Evolutionary conservation across 2,329 filamentous ascomycete genomes (phyloP), one percentile per base, ranked within the genome.

Genomic region (Trichoderma hamatum): DNA sequence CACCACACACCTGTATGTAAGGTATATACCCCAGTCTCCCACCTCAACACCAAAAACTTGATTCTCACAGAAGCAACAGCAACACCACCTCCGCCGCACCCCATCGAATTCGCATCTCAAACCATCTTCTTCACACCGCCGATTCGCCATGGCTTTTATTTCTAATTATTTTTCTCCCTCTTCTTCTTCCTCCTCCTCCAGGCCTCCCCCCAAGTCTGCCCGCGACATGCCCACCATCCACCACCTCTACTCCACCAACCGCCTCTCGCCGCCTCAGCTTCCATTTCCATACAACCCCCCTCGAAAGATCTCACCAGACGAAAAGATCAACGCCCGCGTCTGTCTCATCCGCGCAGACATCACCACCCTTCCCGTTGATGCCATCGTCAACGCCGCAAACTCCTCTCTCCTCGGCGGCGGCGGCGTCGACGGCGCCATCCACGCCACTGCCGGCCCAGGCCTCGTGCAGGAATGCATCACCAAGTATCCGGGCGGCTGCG

Each of bases 341-440:
- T 88, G 87, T 56, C 82, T 95, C 46, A 84, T 93, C 72, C 86
- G 88, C 68, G 88, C 88, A 73, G 93, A 97, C 78, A 96, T 98
- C 79, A 97, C 94, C 16, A 89, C 84, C 16, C 87, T 98, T 4
- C 78, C 85, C 36, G 85, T 94, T 56, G 92, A 94, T 76, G 91
- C 91, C 72, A 96, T 97, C 73, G 94, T 98, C 78, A 98, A 98
- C 78, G 95, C 96, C 1, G 95, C 96, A 55, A 98, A 98, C 79
- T 81, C 80, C 11, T 86, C 85, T 1, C 87, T 98, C 0, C 84
- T 92, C 0, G 94, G 94, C 67, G 96, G 96, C 65, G 93, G 94
- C n/a, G 96, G 96, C 43, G 94, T 98, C 19, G 91, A 94, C 76
- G 92, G 91, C 51, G 92, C 94, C 32, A 97, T 98, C 74, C 96